A percentile compares a stretch with the other conserved stretches of the same genome.
These are phyloP conservation scores for Wallacemonas collosoma DNA, from an alignment of 208 protist genomes.

Conservation along the genomic window DNA sequence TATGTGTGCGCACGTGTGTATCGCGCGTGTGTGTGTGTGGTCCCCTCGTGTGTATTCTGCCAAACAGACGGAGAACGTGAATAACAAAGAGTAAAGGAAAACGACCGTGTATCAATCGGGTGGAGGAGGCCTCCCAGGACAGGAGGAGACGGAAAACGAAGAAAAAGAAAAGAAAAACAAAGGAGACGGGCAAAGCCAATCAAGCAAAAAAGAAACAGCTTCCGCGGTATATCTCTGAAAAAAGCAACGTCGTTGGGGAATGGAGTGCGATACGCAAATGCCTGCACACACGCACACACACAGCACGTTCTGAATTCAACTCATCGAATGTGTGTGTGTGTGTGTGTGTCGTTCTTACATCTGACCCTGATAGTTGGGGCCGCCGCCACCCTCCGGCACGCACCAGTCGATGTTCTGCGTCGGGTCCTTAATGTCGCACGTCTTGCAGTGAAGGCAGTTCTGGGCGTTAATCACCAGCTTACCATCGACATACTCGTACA, in stretches of 20 bases:
- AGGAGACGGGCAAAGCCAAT: not conserved
- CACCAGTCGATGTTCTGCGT: constrained; percentile 98
- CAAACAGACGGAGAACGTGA: not conserved
- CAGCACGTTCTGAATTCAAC: too few relatives aligned
- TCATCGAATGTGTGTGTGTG: not conserved
- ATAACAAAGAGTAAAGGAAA: constrained; percentile 19
- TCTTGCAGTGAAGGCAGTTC: constrained; percentile 99
- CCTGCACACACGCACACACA: too few relatives aligned
- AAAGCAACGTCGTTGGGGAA: too few relatives aligned
- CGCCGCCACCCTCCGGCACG: constrained; percentile 93
- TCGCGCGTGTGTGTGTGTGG: too few relatives aligned
- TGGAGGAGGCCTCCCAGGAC: not conserved
- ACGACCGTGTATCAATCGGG: not conserved
- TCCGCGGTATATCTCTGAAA: too few relatives aligned
- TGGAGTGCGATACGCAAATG: too few relatives aligned
- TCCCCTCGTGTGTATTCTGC: too few relatives aligned
- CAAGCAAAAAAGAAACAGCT: not conserved
- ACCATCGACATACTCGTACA: constrained; percentile 95
- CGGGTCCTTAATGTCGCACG: constrained; percentile 98
- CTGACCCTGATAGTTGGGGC: constrained; percentile 82
- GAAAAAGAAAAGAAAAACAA: constrained; percentile 5
- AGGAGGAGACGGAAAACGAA: constrained; percentile 9
- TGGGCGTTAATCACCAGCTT: constrained; percentile 97
- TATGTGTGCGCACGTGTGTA: too few relatives aligned
- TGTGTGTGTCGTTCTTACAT: constrained; percentile 58